Evolutionary conservation across 768 basidiomycete genomes (phyloP).

Genomic region (Austroboletus eburneus): DNA sequence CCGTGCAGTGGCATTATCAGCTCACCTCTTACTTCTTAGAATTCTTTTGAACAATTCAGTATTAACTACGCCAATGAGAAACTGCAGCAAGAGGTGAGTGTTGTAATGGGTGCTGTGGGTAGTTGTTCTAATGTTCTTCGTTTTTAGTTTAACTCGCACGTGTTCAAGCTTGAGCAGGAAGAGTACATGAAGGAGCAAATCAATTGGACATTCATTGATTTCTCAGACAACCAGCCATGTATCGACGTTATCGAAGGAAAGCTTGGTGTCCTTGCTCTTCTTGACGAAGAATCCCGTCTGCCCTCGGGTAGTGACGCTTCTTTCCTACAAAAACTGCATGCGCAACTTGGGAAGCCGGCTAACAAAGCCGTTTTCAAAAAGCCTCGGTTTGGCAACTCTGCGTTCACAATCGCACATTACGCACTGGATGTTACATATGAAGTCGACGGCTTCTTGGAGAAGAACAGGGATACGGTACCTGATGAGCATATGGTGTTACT

Average conservation of each 20-base stretch:
- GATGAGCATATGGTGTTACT: constrained; percentile 95
- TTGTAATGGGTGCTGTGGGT: not conserved
- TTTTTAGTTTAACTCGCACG: constrained; percentile 93
- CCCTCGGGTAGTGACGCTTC: constrained; percentile 90
- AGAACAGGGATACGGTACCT: constrained; percentile 97
- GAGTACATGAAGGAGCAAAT: constrained; percentile 98
- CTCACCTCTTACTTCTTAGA: constrained; percentile 39
- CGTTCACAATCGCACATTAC: constrained; percentile 98
- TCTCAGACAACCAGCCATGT: constrained; percentile 97
- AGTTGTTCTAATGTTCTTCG: constrained; percentile 12
- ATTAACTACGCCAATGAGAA: constrained; percentile 99
- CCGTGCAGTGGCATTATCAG: not conserved
- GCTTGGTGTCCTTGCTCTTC: constrained; percentile 87
- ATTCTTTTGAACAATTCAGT: constrained; percentile 96
- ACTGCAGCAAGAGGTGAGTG: constrained; percentile 87
- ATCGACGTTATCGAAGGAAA: constrained; percentile 98
- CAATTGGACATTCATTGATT: constrained; percentile 99
- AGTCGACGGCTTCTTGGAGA: constrained; percentile 96
- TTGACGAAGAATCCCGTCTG: constrained; percentile 97
- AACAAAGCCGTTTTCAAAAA: constrained; percentile 94
- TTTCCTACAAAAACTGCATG: constrained; percentile 88
- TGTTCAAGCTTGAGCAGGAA: constrained; percentile 98
- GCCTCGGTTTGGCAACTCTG: constrained; percentile 95
- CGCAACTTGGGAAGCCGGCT: constrained; percentile 79
- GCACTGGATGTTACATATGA: constrained; percentile 98